phyloP scores from a whole-genome alignment of 768 basidiomycete genomes.

The Trametes punicea region DNA sequence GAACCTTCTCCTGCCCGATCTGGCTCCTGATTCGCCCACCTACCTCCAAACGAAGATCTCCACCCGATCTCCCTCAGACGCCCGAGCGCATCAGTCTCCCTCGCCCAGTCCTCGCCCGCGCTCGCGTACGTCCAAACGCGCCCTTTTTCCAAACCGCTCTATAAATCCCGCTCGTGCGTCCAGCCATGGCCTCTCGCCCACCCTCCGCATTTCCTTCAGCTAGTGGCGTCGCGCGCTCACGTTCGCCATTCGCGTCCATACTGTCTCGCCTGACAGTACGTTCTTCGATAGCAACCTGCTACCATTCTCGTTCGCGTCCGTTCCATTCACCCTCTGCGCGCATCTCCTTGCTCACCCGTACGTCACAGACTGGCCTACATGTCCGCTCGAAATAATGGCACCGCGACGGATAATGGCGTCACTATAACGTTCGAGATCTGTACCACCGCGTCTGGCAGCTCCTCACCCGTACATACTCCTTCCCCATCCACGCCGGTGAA shows the following conservation, averaged over 20 bases:
- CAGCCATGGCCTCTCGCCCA: constrained; percentile 1
- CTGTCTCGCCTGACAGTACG: not conserved
- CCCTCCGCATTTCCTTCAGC: not conserved
- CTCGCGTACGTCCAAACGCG: not conserved
- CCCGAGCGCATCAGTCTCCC: not conserved
- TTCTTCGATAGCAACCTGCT: no score
- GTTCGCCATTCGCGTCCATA: not conserved
- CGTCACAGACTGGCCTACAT: not conserved
- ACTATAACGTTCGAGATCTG: constrained; percentile 20
- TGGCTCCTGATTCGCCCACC: constrained; percentile 1
- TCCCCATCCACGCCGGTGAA: constrained; percentile 5
- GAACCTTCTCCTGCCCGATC: constrained; percentile 12
- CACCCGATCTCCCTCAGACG: not conserved
- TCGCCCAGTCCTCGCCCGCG: not conserved
- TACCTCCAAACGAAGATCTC: not conserved
- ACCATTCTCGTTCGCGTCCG: not conserved
- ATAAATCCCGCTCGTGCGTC: not conserved
- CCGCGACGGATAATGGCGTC: not conserved
- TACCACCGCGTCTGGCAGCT: not conserved
- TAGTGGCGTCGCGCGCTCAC: not conserved
- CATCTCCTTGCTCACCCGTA: not conserved
- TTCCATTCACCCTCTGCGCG: not conserved
- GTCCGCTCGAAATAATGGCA: not conserved
- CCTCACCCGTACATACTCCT: constrained; percentile 6
- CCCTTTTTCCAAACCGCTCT: not conserved